These are phyloP conservation scores for Lotmaria passim DNA, from an alignment of 208 protist species.

Conservation along the genomic window DNA sequence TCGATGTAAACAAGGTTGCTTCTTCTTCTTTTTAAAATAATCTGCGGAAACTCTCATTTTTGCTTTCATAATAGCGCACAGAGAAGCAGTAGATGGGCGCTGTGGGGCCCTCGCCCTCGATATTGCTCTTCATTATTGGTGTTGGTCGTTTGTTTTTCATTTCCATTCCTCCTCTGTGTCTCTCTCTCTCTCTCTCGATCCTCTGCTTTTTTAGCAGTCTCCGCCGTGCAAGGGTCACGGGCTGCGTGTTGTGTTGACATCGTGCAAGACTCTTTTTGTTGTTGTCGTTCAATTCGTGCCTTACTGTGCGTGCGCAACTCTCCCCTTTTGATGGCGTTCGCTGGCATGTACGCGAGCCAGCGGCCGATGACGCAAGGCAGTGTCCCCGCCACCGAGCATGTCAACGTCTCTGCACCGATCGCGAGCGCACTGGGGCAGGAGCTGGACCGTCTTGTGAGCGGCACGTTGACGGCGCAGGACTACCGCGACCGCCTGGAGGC, in stretches of 20 bases:
- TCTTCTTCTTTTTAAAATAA: no score
- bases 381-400: background rate
- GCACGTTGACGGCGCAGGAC: conserved; percentile 72
- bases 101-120: no score
- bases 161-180: no score
- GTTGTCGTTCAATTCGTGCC: background rate
- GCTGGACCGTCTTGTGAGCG: conserved; percentile 66
- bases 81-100: no score
- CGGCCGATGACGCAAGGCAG: background rate
- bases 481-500: conserved; percentile 58
- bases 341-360: conserved; percentile 6
- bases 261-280: background rate
- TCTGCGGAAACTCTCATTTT: no score
- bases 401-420: conserved; percentile 2
- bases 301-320: background rate
- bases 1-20: background rate
- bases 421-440: conserved; percentile 30
- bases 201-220: no score
- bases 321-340: background rate
- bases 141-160: no score
- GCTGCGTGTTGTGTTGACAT: no score
- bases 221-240: no score
- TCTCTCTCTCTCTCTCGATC: no score
- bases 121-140: no score
- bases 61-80: no score